phyloP scores from a whole-genome alignment of 805 yeast genomes.

The Teunomyces lycoperdinae region DNA sequence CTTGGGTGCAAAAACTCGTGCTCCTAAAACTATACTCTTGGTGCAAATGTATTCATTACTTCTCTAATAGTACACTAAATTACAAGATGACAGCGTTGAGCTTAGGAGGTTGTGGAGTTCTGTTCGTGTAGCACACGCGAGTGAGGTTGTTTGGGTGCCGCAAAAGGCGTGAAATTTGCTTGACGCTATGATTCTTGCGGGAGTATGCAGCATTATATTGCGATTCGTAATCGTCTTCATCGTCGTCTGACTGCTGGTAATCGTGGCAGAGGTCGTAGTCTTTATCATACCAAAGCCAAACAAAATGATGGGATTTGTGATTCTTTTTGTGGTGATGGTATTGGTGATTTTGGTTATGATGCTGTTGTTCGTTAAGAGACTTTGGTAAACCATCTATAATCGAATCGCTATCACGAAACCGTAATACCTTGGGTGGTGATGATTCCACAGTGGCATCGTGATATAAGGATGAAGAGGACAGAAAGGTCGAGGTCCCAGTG shows the following conservation, averaged over 20 bases:
- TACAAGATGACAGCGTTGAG: constrained; percentile 14
- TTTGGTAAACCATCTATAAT: constrained; percentile 9
- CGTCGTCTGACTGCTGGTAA: constrained; percentile 16
- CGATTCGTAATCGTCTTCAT: constrained; percentile 8
- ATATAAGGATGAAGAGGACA: constrained; percentile 3
- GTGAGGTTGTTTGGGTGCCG: constrained; percentile 9
- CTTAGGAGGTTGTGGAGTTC: constrained; percentile 11
- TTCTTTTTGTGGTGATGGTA: neutral
- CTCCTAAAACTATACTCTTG: too few relatives aligned
- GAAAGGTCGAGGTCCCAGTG: constrained; percentile 7
- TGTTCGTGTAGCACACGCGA: constrained; percentile 26
- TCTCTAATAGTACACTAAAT: constrained; percentile 1
- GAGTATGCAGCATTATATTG: neutral
- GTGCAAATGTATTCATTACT: neutral
- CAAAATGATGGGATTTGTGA: constrained; percentile 10
- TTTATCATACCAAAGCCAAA: constrained; percentile 34
- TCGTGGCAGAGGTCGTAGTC: constrained; percentile 23
- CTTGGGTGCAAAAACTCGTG: neutral
- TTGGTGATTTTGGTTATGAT: constrained; percentile 3
- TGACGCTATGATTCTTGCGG: constrained; percentile 16
- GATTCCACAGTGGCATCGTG: neutral
- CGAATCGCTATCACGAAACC: constrained; percentile 17
- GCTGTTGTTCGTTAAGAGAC: neutral
- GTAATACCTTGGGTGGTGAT: constrained; percentile 1
- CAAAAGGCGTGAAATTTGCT: constrained; percentile 21